phyloP scores from a whole-genome alignment of 371 early-diverging fungal genomes.

The Actinomortierella ambigua region DNA sequence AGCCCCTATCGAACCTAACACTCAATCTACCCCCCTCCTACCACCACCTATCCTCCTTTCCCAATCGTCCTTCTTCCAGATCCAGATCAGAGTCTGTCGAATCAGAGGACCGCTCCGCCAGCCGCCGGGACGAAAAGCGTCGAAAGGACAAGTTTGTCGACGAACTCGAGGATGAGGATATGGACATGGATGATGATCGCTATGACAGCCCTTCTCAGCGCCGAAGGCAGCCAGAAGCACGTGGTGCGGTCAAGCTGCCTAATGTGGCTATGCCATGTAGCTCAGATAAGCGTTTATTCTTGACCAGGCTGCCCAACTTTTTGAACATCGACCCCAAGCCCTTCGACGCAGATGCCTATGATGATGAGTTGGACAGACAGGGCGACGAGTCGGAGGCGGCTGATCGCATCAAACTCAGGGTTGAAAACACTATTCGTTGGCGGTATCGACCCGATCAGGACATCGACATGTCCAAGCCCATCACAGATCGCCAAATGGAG shows the following conservation, averaged over 20 bases:
- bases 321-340: constrained; percentile 71
- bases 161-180: constrained; percentile 31
- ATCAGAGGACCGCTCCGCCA: too few relatives aligned
- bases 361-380: constrained; percentile 52
- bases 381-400: constrained; percentile 48
- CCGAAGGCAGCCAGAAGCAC: constrained; percentile 22
- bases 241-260: constrained; percentile 24
- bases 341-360: constrained; percentile 68
- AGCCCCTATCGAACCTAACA: too few relatives aligned
- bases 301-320: constrained; percentile 78
- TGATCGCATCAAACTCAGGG: constrained; percentile 58
- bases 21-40: too few relatives aligned
- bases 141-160: constrained; percentile 17
- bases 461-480: constrained; percentile 25
- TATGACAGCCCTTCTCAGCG: constrained; percentile 18
- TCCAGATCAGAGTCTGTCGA: too few relatives aligned
- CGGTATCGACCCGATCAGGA: constrained; percentile 54
- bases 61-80: too few relatives aligned
- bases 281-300: constrained; percentile 46
- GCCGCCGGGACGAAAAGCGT: constrained; percentile 23
- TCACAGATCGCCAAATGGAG: constrained; percentile 53
- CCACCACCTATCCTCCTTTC: too few relatives aligned
- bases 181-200: constrained; percentile 20
- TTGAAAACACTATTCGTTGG: constrained; percentile 86
- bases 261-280: constrained; percentile 36